These are phyloP conservation scores for Cyberlindnera maritima DNA, from an alignment of 805 yeast genomes.

Conservation along the genomic window DNA sequence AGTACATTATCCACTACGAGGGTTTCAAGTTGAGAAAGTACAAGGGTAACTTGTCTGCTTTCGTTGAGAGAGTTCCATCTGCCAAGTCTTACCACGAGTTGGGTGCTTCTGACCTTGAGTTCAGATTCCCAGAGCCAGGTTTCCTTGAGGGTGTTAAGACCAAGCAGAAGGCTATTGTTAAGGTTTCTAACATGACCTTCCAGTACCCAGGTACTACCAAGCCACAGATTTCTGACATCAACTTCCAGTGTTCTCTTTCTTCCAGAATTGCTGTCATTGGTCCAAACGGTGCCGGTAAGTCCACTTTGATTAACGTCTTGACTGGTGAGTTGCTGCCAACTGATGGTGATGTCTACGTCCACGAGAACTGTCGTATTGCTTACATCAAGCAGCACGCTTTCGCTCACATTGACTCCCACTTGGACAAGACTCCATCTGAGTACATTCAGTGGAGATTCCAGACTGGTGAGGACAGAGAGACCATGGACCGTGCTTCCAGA, in stretches of 20 bases:
- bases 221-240: slow-evolving; percentile 89
- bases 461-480: slow-evolving; percentile 99
- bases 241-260: slow-evolving; percentile 98
- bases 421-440: slow-evolving; percentile 99
- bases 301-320: slow-evolving; percentile 96
- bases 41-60: slow-evolving; percentile 99
- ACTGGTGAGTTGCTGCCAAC: slow-evolving; percentile 99
- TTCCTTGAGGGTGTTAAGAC: slow-evolving; percentile 99
- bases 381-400: slow-evolving; percentile 99
- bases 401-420: slow-evolving; percentile 97
- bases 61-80: slow-evolving; percentile 97
- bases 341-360: slow-evolving; percentile 97
- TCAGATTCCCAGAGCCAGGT: slow-evolving; percentile 99
- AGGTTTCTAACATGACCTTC: slow-evolving; percentile 96
- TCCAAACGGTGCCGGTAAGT: slow-evolving; percentile 99
- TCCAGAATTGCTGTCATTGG: slow-evolving; percentile 99
- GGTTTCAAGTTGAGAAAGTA: slow-evolving; percentile 99
- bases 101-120: slow-evolving; percentile 96
- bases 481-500: slow-evolving; percentile 99
- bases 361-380: slow-evolving; percentile 99
- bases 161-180: slow-evolving; percentile 99
- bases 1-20: slow-evolving; percentile 99
- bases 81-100: slow-evolving; percentile 98
- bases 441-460: slow-evolving; percentile 99
- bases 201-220: slow-evolving; percentile 98